A percentile compares a stretch with the other conserved stretches of the same genome.
These are phyloP conservation scores for Cytospora leucostoma DNA, from an alignment of 2,329 filamentous ascomycete genomes.

Conservation along the genomic window DNA sequence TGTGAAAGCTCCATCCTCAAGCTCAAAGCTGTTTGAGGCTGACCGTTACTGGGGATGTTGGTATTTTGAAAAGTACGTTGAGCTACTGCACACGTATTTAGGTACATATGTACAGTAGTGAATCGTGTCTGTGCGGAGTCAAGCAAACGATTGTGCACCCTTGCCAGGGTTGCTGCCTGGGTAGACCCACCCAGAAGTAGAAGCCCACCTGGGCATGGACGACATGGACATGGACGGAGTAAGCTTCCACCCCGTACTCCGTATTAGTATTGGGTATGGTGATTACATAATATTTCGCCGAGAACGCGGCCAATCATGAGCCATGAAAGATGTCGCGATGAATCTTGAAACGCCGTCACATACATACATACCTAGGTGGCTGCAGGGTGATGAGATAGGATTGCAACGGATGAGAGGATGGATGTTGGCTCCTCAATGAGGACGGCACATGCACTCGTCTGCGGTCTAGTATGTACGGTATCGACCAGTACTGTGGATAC, in stretches of 20 bases:
- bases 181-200: too few species aligned
- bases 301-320: neutral
- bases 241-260: too few species aligned
- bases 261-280: too few species aligned
- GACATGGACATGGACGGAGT: too few species aligned
- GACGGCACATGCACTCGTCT: slow-evolving; percentile 9
- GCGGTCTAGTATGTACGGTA: neutral
- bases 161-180: too few species aligned
- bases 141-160: neutral
- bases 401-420: slow-evolving; percentile 3
- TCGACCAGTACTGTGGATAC: neutral
- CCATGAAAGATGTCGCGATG: slow-evolving; percentile 19
- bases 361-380: neutral
- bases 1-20: slow-evolving; percentile 2
- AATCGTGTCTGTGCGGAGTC: slow-evolving; percentile 18
- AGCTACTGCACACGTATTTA: too few species aligned
- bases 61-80: neutral
- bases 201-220: too few species aligned
- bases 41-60: slow-evolving; percentile 5
- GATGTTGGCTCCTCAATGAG: slow-evolving; percentile 13
- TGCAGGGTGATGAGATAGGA: slow-evolving; percentile 11
- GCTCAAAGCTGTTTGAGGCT: slow-evolving; percentile 1
- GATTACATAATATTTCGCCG: too few species aligned
- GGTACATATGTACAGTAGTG: neutral
- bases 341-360: slow-evolving; percentile 21